phyloP scores from a whole-genome alignment of 495 filamentous ascomycete species.

The Lasiosphaeria hispida region DNA sequence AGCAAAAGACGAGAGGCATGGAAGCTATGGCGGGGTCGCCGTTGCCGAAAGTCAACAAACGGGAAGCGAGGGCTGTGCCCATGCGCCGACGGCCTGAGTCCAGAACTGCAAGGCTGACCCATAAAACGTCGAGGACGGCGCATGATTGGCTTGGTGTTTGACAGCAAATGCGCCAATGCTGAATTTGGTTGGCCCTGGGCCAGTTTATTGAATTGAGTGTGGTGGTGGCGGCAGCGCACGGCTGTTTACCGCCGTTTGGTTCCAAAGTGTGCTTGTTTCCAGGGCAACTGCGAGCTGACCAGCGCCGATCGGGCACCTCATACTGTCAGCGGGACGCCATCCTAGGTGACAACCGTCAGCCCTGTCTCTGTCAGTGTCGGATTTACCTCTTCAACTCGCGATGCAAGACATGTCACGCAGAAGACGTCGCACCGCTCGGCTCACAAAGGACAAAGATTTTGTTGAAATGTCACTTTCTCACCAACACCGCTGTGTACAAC shows the following conservation, averaged over 20 bases:
- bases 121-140: background rate
- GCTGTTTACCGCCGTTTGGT: background rate
- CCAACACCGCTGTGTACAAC: no score
- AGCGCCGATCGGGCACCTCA: background rate
- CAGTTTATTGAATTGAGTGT: background rate
- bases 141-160: background rate
- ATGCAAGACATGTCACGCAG: no score
- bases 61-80: background rate
- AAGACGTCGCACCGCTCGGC: no score
- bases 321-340: background rate
- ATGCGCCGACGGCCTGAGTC: no score
- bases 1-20: background rate
- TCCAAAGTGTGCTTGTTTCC: background rate
- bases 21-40: background rate
- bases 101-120: slow-evolving; percentile 1
- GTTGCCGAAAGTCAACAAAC: slow-evolving; percentile 5
- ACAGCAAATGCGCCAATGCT: background rate
- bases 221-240: background rate
- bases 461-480: no score
- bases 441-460: no score
- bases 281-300: background rate
- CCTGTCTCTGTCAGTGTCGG: no score
- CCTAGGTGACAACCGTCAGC: no score
- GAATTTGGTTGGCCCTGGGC: background rate
- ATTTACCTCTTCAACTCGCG: no score